A percentile compares a stretch with the other conserved stretches of the same genome.
phyloP scores from a whole-genome alignment of 2,329 filamentous ascomycete genomes.

The Fusarium sambucinum region DNA sequence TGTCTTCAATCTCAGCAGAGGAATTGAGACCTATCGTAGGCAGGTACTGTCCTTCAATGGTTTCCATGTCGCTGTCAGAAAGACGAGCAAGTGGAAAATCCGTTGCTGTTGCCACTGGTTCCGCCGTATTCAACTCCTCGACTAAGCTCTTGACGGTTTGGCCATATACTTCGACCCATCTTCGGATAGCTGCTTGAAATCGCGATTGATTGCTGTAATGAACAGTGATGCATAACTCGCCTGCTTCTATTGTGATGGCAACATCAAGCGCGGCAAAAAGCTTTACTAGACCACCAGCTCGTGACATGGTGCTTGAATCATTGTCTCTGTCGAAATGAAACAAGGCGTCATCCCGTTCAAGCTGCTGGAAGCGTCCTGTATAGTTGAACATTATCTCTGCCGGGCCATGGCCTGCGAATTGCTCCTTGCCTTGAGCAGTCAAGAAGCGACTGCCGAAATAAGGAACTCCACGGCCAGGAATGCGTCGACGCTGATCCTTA shows the following conservation, averaged over 20 bases:
- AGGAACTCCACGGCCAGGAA: slow-evolving; percentile 5
- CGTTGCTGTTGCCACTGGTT: slow-evolving; percentile 1
- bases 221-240: slow-evolving; percentile 8
- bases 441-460: slow-evolving; percentile 7
- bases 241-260: slow-evolving; percentile 1
- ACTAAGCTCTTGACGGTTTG: neutral
- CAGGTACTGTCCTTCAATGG: slow-evolving; percentile 4
- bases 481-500: slow-evolving; percentile 5
- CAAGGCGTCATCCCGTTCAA: slow-evolving; percentile 1
- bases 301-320: neutral
- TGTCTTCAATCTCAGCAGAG: neutral
- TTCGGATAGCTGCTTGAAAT: neutral
- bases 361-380: slow-evolving; percentile 3
- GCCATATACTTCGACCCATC: neutral
- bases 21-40: slow-evolving; percentile 1
- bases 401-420: slow-evolving; percentile 6
- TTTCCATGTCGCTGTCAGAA: slow-evolving; percentile 1
- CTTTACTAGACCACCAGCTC: neutral
- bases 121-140: neutral
- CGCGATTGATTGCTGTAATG: neutral
- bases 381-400: slow-evolving; percentile 7
- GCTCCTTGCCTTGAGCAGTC: neutral
- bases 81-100: slow-evolving; percentile 4
- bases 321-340: neutral
- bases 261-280: slow-evolving; percentile 1